These are phyloP conservation scores for Quercus gilva DNA, from an alignment of 306 rosid genomes.

Conservation along the genomic window DNA sequence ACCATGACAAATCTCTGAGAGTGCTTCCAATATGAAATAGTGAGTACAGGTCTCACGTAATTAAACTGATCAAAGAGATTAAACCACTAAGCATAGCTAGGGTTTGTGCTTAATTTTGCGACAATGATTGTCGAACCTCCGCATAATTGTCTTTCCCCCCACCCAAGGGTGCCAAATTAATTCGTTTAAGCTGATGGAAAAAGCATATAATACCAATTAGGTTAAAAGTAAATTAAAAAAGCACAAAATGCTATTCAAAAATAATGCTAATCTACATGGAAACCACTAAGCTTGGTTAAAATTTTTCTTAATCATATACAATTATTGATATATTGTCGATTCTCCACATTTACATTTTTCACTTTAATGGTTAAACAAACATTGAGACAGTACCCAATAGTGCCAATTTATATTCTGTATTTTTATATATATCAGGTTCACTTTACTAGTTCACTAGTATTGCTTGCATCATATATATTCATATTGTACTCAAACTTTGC, in stretches of 20 bases:
- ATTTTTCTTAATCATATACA: slow-evolving; percentile 6
- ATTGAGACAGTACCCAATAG: slow-evolving; percentile 14
- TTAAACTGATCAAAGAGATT: no score
- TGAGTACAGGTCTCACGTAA: neutral
- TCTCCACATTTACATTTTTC: slow-evolving; percentile 18
- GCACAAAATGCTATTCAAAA: neutral
- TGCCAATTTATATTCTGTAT: neutral
- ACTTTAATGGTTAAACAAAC: neutral
- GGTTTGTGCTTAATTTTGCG: neutral
- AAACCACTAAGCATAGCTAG: neutral
- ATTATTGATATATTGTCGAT: neutral
- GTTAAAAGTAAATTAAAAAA: neutral
- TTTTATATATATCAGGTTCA: neutral
- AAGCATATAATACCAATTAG: neutral
- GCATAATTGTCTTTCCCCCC: neutral
- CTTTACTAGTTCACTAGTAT: neutral
- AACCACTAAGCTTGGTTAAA: neutral
- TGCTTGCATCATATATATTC: neutral
- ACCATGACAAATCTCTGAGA: neutral
- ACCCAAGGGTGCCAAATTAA: neutral
- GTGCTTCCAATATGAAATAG: neutral
- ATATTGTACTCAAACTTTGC: neutral
- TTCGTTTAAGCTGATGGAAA: neutral
- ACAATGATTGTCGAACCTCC: neutral
- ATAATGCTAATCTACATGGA: slow-evolving; percentile 21